Evolutionary conservation across 129 eudicot genomes (phyloP), one percentile per base, ranked within the genome.

Genomic region (Oenanthe sinensis): DNA sequence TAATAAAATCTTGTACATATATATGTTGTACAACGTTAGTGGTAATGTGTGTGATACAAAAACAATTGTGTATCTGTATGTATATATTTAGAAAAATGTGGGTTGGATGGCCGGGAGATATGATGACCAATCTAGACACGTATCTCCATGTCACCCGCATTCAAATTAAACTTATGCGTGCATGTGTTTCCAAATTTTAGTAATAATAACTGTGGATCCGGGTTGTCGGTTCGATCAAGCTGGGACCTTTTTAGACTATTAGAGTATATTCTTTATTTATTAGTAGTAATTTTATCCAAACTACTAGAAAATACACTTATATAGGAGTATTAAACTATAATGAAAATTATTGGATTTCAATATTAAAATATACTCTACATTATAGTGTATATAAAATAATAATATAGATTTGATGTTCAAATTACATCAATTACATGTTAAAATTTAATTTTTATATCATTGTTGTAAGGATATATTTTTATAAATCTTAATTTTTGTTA

Each of bases 1-100:
- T 83, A 84, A 36, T 79, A 43, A 70, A 85, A 46, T 83, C 75
- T 84, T 39, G 80, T 63, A 39, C 4, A 33, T 33, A 39, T 14
- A 9, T 37, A 6, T 68, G 11, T 60, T 2, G 65, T 58, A 8
- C 68, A n/a, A 60, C 68, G 33, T n/a, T 60, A 9, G 6, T 8
- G 62, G 22, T 15, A 20, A 10, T 1, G 65, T 22, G 4, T 22
- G 36, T 58, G 11, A 24, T n/a, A 24, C 9, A n/a, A n/a, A 9
- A 60, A 60, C 33, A 60, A n/a, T 8, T n/a, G 42, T 3, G 42
- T 4, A 39, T 58, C 12, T 58, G 68, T 10, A 3, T 7, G 33
- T 12, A 2, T 8, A 24, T n/a, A 60, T 60, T n/a, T 60, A 60
- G 36, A 33, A 1, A 33, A 33, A 33, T 33, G 36, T 33, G 68